Evolutionary conservation across 2,329 filamentous ascomycete species (phyloP), one percentile per base, ranked within the genome.

Genomic region (Xylariales sp.): DNA sequence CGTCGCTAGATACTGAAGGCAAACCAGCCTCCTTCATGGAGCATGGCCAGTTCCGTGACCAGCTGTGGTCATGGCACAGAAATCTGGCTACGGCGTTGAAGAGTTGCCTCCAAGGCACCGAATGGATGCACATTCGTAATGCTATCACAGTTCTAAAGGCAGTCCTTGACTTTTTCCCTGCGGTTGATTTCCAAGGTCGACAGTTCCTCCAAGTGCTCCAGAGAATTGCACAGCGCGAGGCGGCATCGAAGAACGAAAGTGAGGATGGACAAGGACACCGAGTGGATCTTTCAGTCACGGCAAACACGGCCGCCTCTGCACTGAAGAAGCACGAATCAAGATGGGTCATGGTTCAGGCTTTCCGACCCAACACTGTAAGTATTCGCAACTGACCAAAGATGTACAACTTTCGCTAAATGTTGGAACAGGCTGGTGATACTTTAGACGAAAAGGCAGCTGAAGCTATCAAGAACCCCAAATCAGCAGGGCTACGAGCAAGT

Each of bases 71-170:
- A 50, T 97, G 91, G 89, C 94, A 98, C 61, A 81, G 84, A 51
- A 81, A 85, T 46, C 67, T 98, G 29, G 85, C 85, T 51, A 77
- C 70, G 34, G 88, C 91, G 3, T 69, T 98, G 38, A 90, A 89
- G 57, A 76, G 76, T 25, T 96, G 91, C 57, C 72, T 98, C 32
- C 79, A 80, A 14, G 83, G 84, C 19, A 81, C 78, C 21, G 91
- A 97, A 62, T 98, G 93, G 77, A 96, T 96, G 85, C 90, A 96
- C 60, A 95, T 97, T 56, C 83, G 91, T 39, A 98, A 98, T 57
- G 88, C 89, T 30, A 94, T 97, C 49, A 93, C 85, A 41, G 74
- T 97, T 4, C 71, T 98, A 42, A 94, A 93, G 57, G 76, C 79
- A 10, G 74, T 95, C 33, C 76, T 88, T 17, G 81, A 88, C 35